Evolutionary conservation across 257 asterid genomes (phyloP), one percentile per base, ranked within the genome.

Genomic region (Coffea canephora): DNA sequence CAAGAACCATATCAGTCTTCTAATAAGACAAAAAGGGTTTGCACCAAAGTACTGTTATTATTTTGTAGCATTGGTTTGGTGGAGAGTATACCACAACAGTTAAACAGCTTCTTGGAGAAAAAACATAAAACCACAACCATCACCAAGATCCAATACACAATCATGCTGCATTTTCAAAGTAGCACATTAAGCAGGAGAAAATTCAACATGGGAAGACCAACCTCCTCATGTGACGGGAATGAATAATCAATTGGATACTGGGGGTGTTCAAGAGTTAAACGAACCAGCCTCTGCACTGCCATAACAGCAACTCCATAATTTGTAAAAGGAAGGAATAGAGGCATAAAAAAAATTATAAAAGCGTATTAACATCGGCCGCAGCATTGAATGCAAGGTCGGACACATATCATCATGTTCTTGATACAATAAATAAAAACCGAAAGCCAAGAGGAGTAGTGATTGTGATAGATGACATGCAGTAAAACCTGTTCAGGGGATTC

Each of bases 191-290:
- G 36, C 74, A 70, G 36, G 39, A 27, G 23, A 46, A 18, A 66
- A 46, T 54, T 52, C n/a, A 52, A 80, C 48, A 27, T 72, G 46
- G 36, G 67, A 34, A 49, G 36, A 61, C 84, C 0, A 79, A 94
- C 99, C 93, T 94, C 97, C 61, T 92, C 92, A 27, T 92, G 83
- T 31, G 98, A 94, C 23, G 99, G 99, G 77, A 96, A 88, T 16
- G 91, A 82, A 87, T 92, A 96, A 75, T 96, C 97, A 48, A 77
- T 41, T 19, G 94, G 95, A 86, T 96, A 96, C 73, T 67, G 87
- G 77, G 93, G 96, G 87, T 96, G 93, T 87, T 83, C 91, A 78
- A 90, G 72, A 39, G 99, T 94, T 87, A 83, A 82, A 80, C 95
- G 91, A 78, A 96, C 92, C 79, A 96, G 87, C 84, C 71, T 86